Percentiles rank a stretch among this genome's conserved stretches.
phyloP scores from a whole-genome alignment of 2,329 filamentous ascomycete species.

The Arthrobotrys iridis region DNA sequence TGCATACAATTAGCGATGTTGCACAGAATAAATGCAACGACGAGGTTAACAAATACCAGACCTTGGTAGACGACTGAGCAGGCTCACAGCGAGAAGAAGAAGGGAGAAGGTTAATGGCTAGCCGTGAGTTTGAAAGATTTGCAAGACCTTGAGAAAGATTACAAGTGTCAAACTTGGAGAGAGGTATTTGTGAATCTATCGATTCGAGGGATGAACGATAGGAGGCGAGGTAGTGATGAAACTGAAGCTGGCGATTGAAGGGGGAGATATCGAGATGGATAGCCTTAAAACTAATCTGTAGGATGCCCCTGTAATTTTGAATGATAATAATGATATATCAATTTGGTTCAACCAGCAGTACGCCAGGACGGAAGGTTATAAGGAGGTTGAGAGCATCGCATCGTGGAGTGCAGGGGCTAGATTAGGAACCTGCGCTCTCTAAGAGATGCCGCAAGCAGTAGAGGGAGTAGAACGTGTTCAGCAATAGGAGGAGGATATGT shows the following conservation, averaged over 20 bases:
- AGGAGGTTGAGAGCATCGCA: constrained; percentile 16
- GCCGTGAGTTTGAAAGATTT: no score
- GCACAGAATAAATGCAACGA: not conserved
- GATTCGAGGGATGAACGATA: not conserved
- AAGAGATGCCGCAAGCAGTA: not conserved
- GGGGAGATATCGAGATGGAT: not conserved
- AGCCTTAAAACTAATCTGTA: not conserved
- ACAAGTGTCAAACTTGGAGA: not conserved
- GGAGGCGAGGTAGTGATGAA: not conserved
- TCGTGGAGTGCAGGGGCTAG: not conserved
- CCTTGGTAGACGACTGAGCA: not conserved
- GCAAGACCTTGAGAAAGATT: not conserved
- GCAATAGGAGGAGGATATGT: not conserved
- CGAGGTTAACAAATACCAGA: not conserved
- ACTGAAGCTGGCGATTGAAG: not conserved
- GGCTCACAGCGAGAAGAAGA: not conserved
- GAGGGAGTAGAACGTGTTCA: not conserved
- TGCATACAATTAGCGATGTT: constrained; percentile 25
- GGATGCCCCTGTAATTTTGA: not conserved
- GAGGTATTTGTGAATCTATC: not conserved
- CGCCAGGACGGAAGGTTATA: not conserved
- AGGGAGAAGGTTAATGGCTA: not conserved
- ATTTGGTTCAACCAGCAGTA: not conserved
- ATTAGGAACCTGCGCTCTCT: not conserved
- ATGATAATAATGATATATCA: not conserved